Evolutionary conservation across 306 rosid genomes (phyloP).

Genomic region (Citrullus colocynthis): DNA sequence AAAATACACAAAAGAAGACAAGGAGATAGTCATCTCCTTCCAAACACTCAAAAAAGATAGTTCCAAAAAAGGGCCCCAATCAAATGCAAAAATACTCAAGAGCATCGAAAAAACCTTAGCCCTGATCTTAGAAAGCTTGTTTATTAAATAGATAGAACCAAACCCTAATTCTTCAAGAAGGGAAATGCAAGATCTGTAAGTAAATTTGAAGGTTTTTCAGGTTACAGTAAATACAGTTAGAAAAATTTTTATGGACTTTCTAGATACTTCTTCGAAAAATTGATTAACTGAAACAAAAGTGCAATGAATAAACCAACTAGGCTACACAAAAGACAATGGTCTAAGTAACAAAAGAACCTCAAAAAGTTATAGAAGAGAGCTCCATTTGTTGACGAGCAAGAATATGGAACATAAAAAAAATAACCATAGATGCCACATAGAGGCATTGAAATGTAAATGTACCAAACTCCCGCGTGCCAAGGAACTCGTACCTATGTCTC

Average conservation of each 20-base stretch:
- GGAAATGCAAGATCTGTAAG: background rate
- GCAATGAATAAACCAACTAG: background rate
- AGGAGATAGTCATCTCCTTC: no score
- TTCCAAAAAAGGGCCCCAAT: no score
- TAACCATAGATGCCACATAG: background rate
- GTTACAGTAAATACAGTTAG: background rate
- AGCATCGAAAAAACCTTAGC: no score
- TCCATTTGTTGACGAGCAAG: background rate
- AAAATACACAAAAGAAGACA: no score
- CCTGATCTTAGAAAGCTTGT: background rate
- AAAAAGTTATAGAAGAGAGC: background rate
- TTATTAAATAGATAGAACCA: background rate
- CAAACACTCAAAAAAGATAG: no score
- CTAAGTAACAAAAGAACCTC: background rate
- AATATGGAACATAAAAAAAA: background rate
- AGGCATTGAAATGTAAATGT: background rate
- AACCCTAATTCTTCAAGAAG: background rate
- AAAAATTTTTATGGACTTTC: no score
- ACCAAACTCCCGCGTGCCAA: background rate
- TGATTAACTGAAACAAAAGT: background rate
- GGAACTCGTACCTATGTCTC: background rate
- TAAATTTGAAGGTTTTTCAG: background rate
- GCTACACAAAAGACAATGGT: background rate
- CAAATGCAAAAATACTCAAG: no score
- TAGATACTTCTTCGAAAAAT: no score